Base-by-base conservation (phyloP, 441 rosid genomes). In the Syzygium malaccense region DNA sequence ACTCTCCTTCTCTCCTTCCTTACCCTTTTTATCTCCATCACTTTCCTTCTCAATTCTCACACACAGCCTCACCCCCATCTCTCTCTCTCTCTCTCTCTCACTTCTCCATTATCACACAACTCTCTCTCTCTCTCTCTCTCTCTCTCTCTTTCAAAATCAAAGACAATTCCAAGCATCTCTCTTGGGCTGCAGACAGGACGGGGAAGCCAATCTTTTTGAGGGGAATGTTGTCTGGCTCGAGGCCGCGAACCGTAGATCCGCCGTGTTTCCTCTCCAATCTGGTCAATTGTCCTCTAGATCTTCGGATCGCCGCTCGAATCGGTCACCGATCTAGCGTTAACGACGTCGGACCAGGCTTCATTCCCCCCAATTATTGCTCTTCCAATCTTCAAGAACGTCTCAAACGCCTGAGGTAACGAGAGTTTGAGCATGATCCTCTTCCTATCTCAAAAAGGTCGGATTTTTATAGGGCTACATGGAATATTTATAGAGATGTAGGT, bases 221-320 rank as follows among this genome's bases (percentile, higher is more conserved):
- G 89, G 89, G 89, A 88, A 88, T 88, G 89, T 88, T 88, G 89
- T 88, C 89, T 88, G 89, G 89, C 87, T 88, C 89, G 89, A 88
- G 68, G 89, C 62, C 85, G n/a, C n/a, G 51, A 75, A 75, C 51
- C 51, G n/a, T 26, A 25, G 87, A 45, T 56, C 87, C 30, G 49
- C 53, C 26, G 37, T 85, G 7, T 54, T 33, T 45, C 49, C 32
- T 41, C 66, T 85, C 49, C 49, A 23, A 53, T 55, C 18, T 55
- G 37, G 19, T 85, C 18, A 41, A 41, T 23, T 75, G 51, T 41
- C 41, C 18, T 75, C 51, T 23, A 23, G 83, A 41, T 85, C 37
- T 56, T 55, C 1, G 18, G 6, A 57, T 48, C 55, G 55, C 30
- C 7, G 18, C 49, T 80, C 4, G 55, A 26, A 80, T 28, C 7